Conservation (phyloP, 352 stramenopile genomes). For the Globisporangium abappressorium region DNA sequence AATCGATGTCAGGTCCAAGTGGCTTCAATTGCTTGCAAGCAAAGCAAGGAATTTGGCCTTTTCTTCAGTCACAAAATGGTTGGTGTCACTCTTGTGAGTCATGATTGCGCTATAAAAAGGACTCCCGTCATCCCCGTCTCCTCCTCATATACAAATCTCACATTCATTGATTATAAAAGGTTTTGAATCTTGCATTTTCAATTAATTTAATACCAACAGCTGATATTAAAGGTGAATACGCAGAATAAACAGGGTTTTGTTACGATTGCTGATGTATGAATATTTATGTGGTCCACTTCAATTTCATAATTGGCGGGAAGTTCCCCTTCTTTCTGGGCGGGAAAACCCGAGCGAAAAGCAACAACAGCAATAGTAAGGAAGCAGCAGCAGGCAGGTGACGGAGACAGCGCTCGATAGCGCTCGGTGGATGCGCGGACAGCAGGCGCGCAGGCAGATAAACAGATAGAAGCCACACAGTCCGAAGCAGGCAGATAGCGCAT, state of each 20-base stretch:
- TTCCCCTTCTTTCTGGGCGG: not conserved
- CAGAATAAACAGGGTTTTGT: not conserved
- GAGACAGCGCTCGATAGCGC: not conserved
- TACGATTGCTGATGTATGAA: not conserved
- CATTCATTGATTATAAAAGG: not conserved
- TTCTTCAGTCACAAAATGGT: not conserved
- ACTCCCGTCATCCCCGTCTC: not conserved
- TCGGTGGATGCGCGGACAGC: conserved; percentile 3
- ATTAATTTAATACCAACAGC: not conserved
- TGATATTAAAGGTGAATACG: not conserved
- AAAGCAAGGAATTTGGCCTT: no score
- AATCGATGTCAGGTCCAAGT: not conserved
- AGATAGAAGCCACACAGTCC: not conserved
- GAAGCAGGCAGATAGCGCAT: not conserved
- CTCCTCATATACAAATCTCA: no score
- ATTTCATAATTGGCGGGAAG: conserved; percentile 12
- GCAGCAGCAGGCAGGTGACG: not conserved
- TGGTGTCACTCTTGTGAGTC: not conserved
- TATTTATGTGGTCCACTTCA: conserved; percentile 13
- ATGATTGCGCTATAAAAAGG: not conserved
- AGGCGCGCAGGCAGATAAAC: not conserved
- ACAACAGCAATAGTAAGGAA: not conserved
- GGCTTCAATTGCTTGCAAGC: no score
- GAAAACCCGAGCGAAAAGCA: not conserved
- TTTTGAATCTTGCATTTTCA: no score